Conservation (phyloP, 495 filamentous ascomycete genomes). For the Penicillium riverlandense region DNA sequence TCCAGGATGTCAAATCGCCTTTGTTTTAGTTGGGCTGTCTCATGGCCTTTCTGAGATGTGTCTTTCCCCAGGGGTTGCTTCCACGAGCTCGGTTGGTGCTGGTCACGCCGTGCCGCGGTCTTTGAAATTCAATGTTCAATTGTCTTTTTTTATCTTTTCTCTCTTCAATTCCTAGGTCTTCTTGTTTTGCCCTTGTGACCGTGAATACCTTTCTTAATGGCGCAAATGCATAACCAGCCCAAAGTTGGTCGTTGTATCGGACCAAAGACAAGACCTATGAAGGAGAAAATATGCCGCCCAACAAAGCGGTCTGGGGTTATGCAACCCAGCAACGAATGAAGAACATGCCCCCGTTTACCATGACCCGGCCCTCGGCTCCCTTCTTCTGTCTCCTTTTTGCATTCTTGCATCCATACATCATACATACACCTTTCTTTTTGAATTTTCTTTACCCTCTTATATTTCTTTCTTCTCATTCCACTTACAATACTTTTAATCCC, state of each 20-base stretch:
- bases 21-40: conserved; percentile 35
- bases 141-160: conserved; percentile 3
- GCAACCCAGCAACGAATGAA: conserved; percentile 26
- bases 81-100: conserved; percentile 32
- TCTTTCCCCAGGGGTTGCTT: conserved; percentile 7
- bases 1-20: conserved; percentile 67
- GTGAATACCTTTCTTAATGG: neutral
- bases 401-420: conserved; percentile 9
- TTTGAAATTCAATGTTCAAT: conserved; percentile 3
- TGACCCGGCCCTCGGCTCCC: conserved; percentile 3
- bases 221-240: neutral
- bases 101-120: conserved; percentile 30
- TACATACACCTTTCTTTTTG: conserved; percentile 2
- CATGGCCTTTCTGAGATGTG: conserved; percentile 4
- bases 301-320: conserved; percentile 21
- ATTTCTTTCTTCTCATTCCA: no score
- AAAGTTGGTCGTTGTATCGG: neutral
- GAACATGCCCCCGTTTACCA: conserved; percentile 14
- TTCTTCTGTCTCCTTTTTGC: conserved; percentile 1
- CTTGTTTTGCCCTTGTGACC: conserved; percentile 1
- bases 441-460: conserved; percentile 5
- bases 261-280: conserved; percentile 1
- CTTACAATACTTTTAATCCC: no score
- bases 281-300: conserved; percentile 5
- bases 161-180: conserved; percentile 8